Percentiles rank a stretch among this genome's conserved stretches.
Conservation (phyloP, 225 moss, liverwort and hornwort genomes). For the Bryoerythrophyllum caledonicum region DNA sequence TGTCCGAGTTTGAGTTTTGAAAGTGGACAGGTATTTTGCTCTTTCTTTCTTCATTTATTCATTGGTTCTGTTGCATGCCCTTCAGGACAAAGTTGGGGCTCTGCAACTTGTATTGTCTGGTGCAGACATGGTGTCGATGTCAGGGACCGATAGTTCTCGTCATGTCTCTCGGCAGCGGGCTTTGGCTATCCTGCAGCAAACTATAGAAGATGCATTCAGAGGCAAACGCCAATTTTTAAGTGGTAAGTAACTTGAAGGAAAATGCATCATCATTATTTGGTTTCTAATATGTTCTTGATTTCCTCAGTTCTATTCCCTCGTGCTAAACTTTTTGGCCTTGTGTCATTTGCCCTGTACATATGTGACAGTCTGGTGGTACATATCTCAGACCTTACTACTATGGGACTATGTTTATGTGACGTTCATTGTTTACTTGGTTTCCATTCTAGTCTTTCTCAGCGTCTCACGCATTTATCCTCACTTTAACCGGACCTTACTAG, state of each 20-base stretch:
- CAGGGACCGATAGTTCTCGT: conserved; percentile 82
- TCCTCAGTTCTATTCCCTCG: conserved; percentile 4
- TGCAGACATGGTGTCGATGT: conserved; percentile 76
- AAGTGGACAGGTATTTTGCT: not conserved
- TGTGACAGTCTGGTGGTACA: conserved; percentile 6
- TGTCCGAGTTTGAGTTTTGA: not conserved
- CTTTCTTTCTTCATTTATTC: conserved; percentile 4
- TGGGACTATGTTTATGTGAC: not conserved
- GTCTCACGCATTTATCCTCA: not conserved
- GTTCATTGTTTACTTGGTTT: conserved; percentile 11
- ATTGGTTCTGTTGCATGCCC: conserved; percentile 34
- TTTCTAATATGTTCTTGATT: not conserved
- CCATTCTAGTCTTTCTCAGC: conserved; percentile 3
- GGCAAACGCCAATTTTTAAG: conserved; percentile 99
- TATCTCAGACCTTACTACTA: not conserved
- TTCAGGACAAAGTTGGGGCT: conserved; percentile 79
- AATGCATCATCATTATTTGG: not conserved
- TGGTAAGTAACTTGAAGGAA: conserved; percentile 50
- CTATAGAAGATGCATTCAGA: conserved; percentile 91
- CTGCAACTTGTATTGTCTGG: conserved; percentile 87
- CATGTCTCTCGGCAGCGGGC: conserved; percentile 91
- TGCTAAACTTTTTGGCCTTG: conserved; percentile 5
- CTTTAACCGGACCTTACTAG: not conserved
- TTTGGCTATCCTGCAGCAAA: conserved; percentile 84
- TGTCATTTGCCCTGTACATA: not conserved